Base-by-base conservation (phyloP, 139 green algal species). In the Spirogloea muscicola region DNA sequence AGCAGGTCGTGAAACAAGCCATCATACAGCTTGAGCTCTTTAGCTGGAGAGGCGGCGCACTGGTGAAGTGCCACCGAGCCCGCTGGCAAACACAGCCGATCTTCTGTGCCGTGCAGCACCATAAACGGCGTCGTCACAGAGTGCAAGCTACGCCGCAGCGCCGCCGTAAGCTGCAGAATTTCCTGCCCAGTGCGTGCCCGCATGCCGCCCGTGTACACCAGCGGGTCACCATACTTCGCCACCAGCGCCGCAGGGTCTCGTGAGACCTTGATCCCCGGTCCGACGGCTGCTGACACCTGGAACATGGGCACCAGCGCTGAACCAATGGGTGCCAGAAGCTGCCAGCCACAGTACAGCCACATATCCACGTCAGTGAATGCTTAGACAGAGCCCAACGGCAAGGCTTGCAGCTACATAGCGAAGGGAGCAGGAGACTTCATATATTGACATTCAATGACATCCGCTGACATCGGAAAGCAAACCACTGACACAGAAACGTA, bases 191-290 rank as follows among this genome's bases (percentile, higher is more conserved):
- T 72, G 31, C 63, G 63, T 40, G 36, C 49, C 9, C 63, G 63
- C 27, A 72, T 62, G 3, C 42, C 27, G 48, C 63, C 63, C 6
- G 63, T 72, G 39, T 72, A 72, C 10, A 72, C 63, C 25, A 72
- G 63, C 18, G 63, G 63, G 39, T 72, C 63, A 7, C 38, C 16
- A 36, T 72, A 72, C 39, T 72, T 72, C 18, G 36, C 63, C 37
- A 48, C 27, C 4, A 72, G 39, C 31, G 63, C 36, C 3, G 49
- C 27, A 4, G 63, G 63, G 34, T 72, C 63, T 3, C 63, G 37
- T 3, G 63, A 72, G 4, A 62, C 39, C 10, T 61, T 72, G 34
- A 33, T 33, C 31, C 61, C 63, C 27, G 27, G 7, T 16, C 25
- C 6, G 9, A 9, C 33, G 51, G 51, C 63, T 16, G 25, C 29